These are phyloP conservation scores for Ceratocystis eucalypticola DNA, from an alignment of 2,329 filamentous ascomycete species.

Conservation along the genomic window DNA sequence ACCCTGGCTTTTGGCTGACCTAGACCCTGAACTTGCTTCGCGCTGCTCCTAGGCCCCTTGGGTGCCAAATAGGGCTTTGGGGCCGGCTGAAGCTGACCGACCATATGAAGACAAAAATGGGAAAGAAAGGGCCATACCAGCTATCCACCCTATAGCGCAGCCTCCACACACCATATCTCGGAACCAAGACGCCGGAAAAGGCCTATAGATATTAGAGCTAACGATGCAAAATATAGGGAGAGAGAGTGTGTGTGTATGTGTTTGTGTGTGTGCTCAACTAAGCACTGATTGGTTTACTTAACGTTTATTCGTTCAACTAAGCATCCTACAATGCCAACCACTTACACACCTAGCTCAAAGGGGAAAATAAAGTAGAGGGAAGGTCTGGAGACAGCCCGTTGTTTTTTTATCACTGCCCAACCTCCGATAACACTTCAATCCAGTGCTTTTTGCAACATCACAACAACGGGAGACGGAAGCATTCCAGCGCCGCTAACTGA, in stretches of 20 bases:
- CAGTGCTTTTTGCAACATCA: background rate
- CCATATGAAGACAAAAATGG: no score
- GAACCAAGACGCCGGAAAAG: no score
- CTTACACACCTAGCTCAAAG: background rate
- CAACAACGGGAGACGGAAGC: background rate
- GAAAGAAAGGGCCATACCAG: no score
- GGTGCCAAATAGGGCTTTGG: background rate
- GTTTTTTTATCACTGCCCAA: background rate
- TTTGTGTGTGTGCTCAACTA: no score
- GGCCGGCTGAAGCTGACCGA: background rate
- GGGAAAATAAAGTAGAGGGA: background rate
- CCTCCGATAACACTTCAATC: background rate
- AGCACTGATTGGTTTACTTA: no score
- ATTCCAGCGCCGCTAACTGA: no score
- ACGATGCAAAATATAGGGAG: no score
- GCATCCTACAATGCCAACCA: background rate
- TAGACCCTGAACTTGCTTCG: background rate
- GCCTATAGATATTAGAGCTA: no score
- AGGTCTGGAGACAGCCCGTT: background rate
- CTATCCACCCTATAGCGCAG: no score
- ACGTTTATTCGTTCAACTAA: background rate
- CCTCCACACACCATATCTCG: no score
- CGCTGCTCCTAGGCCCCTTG: background rate
- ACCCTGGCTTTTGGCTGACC: background rate
- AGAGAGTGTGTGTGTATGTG: no score